phyloP scores from a whole-genome alignment of 352 stramenopile species.

The Globisporangium spinosum region DNA sequence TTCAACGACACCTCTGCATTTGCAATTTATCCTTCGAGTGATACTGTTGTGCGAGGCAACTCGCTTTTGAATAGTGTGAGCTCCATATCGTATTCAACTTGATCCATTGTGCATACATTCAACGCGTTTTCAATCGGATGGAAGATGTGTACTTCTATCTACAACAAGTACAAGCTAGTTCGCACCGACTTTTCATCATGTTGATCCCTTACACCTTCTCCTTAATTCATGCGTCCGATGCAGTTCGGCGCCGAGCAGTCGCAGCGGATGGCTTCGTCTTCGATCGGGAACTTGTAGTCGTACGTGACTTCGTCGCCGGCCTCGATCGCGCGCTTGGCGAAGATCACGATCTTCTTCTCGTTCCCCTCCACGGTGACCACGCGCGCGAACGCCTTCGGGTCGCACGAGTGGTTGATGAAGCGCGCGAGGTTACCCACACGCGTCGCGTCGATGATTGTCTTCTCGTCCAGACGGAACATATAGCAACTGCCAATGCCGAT shows the following conservation, averaged over 20 bases:
- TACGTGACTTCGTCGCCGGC: conserved; percentile 94
- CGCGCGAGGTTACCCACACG: conserved; percentile 91
- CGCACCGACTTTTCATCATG: too few species aligned
- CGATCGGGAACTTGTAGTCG: conserved; percentile 97
- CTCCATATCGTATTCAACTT: too few species aligned
- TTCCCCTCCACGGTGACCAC: conserved; percentile 80
- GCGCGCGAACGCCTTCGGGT: conserved; percentile 93
- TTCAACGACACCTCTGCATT: too few species aligned
- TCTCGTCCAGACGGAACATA: conserved; percentile 95
- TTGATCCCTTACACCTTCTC: too few species aligned
- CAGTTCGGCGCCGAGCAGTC: conserved; percentile 93
- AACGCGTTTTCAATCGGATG: too few species aligned
- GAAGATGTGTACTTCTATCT: too few species aligned
- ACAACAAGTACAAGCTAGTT: too few species aligned
- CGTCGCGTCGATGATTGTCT: conserved; percentile 95
- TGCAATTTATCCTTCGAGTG: too few species aligned
- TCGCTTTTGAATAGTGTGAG: too few species aligned
- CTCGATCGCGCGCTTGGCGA: conserved; percentile 89
- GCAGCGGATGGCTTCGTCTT: conserved; percentile 92
- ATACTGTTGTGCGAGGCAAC: too few species aligned
- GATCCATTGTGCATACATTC: too few species aligned
- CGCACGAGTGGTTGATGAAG: conserved; percentile 97
- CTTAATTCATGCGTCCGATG: conserved; percentile 93
- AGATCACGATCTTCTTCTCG: conserved; percentile 96
- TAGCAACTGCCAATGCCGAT: conserved; percentile 94